Evolutionary conservation across 306 rosid genomes (phyloP).

Genomic region (Vigna reflexopilosa): DNA sequence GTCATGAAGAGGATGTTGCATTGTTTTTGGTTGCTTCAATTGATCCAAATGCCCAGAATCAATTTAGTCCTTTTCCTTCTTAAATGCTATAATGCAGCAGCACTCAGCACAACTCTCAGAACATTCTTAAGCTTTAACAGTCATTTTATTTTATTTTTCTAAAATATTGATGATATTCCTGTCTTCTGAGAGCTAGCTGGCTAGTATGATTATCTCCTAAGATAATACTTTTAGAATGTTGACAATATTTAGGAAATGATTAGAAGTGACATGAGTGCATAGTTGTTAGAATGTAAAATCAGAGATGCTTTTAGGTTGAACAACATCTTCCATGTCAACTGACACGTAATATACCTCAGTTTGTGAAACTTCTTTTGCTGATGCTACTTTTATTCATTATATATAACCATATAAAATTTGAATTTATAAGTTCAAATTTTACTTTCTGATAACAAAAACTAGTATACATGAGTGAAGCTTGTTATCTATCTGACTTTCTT

Average conservation of each 20-base stretch:
- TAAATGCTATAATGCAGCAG: too few species aligned
- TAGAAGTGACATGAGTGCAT: not conserved
- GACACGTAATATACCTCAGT: not conserved
- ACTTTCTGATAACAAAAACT: too few species aligned
- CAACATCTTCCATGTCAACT: not conserved
- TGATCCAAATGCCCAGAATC: not conserved
- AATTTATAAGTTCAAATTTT: too few species aligned
- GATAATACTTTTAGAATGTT: not conserved
- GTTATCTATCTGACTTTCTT: not conserved
- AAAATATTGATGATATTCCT: not conserved
- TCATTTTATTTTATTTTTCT: not conserved
- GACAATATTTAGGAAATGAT: not conserved
- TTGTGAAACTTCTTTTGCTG: too few species aligned
- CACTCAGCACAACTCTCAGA: too few species aligned
- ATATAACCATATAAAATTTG: too few species aligned
- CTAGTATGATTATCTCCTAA: not conserved
- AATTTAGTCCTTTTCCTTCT: not conserved
- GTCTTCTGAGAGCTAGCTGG: not conserved
- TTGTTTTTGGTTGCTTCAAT: constrained; percentile 3
- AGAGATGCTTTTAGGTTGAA: not conserved
- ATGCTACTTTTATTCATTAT: too few species aligned
- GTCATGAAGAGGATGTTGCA: not conserved
- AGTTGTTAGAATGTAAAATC: not conserved
- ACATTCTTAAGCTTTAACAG: too few species aligned
- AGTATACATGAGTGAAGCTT: constrained; percentile 1